A percentile compares a stretch with the other conserved stretches of the same genome.
phyloP scores from a whole-genome alignment of 306 rosid genomes.

The Clitoria ternatea region DNA sequence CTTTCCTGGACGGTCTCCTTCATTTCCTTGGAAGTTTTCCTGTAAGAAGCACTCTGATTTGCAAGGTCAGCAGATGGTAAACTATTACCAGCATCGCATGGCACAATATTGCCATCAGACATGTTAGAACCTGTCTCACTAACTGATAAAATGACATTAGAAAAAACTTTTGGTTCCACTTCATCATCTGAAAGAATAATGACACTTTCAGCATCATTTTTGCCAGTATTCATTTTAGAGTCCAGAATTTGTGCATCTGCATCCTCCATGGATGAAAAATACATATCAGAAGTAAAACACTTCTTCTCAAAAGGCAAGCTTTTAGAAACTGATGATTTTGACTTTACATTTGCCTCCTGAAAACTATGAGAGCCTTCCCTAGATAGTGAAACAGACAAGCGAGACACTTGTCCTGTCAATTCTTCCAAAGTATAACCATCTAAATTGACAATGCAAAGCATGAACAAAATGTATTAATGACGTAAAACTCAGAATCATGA shows the following conservation, averaged over 20 bases:
- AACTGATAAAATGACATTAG: conserved; percentile 36
- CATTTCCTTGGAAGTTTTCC: conserved; percentile 35
- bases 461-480: conserved; percentile 20
- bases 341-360: conserved; percentile 30
- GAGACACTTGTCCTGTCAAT: conserved; percentile 59
- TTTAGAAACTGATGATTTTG: conserved; percentile 36
- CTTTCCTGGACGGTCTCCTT: conserved; percentile 33
- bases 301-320: conserved; percentile 32
- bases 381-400: conserved; percentile 63
- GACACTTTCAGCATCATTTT: conserved; percentile 30
- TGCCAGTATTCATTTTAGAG: conserved; percentile 23
- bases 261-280: conserved; percentile 39
- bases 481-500: neutral
- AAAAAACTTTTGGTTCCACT: conserved; percentile 30
- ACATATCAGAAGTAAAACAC: conserved; percentile 35
- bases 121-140: conserved; percentile 27
- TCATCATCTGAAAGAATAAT: conserved; percentile 90
- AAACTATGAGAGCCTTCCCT: conserved; percentile 42
- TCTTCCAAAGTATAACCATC: conserved; percentile 60
- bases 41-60: conserved; percentile 32
- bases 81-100: conserved; percentile 34
- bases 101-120: conserved; percentile 33
- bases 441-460: conserved; percentile 40
- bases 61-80: conserved; percentile 30
- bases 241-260: conserved; percentile 33